Base-by-base conservation (phyloP, 148 eudicot species). In the Amaranthus hypochondriacus region DNA sequence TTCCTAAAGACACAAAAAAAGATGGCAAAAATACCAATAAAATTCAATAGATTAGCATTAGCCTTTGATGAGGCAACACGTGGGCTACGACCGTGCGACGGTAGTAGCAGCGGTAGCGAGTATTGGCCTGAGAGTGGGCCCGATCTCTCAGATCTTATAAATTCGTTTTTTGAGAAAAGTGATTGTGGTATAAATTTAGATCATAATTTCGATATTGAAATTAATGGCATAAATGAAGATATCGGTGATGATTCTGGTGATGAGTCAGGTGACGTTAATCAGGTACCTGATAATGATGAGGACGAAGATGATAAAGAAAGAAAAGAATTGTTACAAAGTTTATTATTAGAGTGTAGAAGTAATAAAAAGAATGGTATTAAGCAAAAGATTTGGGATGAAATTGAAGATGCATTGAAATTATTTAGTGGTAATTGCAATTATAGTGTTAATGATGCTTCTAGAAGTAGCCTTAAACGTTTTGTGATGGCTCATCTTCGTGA, bases 51-150 rank as follows among this genome's bases (percentile, higher is more conserved):
- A 79, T 84, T 89, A 50, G 88, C 91, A 18, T 90, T 80, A 13
- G 89, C 84, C 0, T 91, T 91, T 21, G 85, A 91, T 21, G 84
- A 81, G 70, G 86, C 67, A 11, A 81, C 78, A 4, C 75, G 77
- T 68, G 76, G 73, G 28, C 71, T 59, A 57, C 47, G 71, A 18
- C 84, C 83, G 9, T 82, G 84, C 64, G 82, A 84, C 64, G 82
- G 83, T 44, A 87, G 90, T 66, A 85, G 92, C 70, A 85, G 92
- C 69, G 94, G 96, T 48, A 86, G 93, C 68, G 96, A 88, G 80
- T 84, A 90, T 66, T 87, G 80, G 62, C 78, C 86, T 6, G 83
- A 71, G 6, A 79, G 78, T 68, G 76, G 81, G 39, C 69, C 84
- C 12, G 85, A 87, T 62, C 81, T 93, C 52, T 90, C 94, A 5